Evolutionary conservation across 805 yeast genomes (phyloP).

Genomic region (Hanseniaspora pseudoguilliermondii): DNA sequence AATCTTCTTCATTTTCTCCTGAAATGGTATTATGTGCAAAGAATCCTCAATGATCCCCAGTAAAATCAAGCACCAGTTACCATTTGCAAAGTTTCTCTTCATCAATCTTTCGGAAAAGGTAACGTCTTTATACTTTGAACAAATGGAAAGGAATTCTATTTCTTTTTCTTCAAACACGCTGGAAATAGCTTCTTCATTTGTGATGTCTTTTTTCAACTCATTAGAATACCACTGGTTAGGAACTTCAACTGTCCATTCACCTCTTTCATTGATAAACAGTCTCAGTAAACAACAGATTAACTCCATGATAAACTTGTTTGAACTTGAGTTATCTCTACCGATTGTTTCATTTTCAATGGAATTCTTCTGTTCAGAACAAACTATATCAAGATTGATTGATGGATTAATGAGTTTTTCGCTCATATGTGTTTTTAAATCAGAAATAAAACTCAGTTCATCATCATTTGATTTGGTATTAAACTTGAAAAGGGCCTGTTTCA

Average conservation of each 20-base stretch:
- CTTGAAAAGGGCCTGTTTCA: not conserved
- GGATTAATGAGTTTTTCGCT: not conserved
- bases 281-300: slow-evolving; percentile 23
- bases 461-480: not conserved
- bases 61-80: slow-evolving; percentile 71
- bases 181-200: slow-evolving; percentile 11
- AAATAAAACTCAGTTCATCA: not conserved
- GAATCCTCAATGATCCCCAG: slow-evolving; percentile 49
- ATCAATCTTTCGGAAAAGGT: slow-evolving; percentile 71
- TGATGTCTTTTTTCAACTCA: slow-evolving; percentile 5
- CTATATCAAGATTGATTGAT: not conserved
- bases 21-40: slow-evolving; percentile 22
- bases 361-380: not conserved
- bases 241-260: slow-evolving; percentile 25
- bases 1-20: slow-evolving; percentile 34
- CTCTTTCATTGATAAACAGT: slow-evolving; percentile 24
- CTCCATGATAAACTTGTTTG: slow-evolving; percentile 23
- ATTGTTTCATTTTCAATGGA: not conserved
- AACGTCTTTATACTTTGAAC: slow-evolving; percentile 43
- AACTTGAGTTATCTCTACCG: slow-evolving; percentile 13
- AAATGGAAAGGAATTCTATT: slow-evolving; percentile 25
- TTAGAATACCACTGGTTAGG: slow-evolving; percentile 23
- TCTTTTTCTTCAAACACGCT: slow-evolving; percentile 17
- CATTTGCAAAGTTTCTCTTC: slow-evolving; percentile 64
- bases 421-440: not conserved